A percentile compares a stretch with the other conserved stretches of the same genome.
Conservation (phyloP, 2,329 filamentous ascomycete genomes). For the Penicillium sp. region DNA sequence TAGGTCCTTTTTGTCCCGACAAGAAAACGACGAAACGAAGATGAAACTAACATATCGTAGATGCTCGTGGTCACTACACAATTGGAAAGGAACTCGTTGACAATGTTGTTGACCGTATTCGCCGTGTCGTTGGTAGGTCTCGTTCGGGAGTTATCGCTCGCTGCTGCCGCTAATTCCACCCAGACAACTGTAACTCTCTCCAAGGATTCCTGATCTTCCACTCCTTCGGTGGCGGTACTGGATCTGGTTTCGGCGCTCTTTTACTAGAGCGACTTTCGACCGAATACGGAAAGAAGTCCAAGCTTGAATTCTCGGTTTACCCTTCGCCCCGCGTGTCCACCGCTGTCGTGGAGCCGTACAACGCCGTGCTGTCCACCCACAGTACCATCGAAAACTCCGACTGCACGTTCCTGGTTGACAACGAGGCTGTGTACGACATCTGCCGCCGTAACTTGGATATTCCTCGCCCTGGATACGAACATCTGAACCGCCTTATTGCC, state of each 20-base stretch:
- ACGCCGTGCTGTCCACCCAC: conserved; percentile 60
- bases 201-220: conserved; percentile 73
- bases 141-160: background rate
- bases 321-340: conserved; percentile 68
- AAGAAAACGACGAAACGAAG: background rate
- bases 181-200: conserved; percentile 69
- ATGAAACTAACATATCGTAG: conserved; percentile 38
- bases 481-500: conserved; percentile 69
- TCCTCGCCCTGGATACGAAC: conserved; percentile 66
- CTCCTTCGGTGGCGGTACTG: conserved; percentile 71
- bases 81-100: conserved; percentile 71
- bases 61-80: conserved; percentile 72
- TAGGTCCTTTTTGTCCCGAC: conserved; percentile 34
- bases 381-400: conserved; percentile 71
- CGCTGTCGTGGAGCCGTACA: conserved; percentile 72
- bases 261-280: conserved; percentile 67
- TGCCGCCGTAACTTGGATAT: conserved; percentile 69
- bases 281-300: conserved; percentile 71
- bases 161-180: background rate
- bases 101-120: conserved; percentile 67
- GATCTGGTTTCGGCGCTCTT: conserved; percentile 69
- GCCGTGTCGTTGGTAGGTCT: conserved; percentile 63
- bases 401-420: conserved; percentile 72
- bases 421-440: conserved; percentile 72
- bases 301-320: conserved; percentile 70